Evolutionary conservation across 1,284 basidiomycete species (phyloP), one percentile per base, ranked within the genome.

Genomic region (Mycena citricolor): DNA sequence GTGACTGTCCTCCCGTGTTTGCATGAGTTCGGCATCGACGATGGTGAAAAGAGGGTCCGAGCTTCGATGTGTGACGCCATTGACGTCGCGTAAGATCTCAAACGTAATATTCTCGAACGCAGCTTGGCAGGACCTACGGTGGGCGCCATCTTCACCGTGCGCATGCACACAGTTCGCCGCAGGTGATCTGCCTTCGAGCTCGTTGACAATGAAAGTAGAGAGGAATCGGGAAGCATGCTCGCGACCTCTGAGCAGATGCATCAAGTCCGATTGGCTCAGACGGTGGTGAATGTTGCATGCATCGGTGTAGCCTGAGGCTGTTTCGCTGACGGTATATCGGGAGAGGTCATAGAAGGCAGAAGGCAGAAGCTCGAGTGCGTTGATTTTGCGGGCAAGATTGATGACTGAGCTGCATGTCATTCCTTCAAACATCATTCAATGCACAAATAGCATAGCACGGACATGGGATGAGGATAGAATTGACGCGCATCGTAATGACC

Each of bases 281-380:
- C 60, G 51, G 65, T 85, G 66, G 4, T 57, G 57, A 30, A 54
- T 51, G 23, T 55, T 62, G 39, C 54, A 39, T 32, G 56, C 52
- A 51, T 52, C 64, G 31, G 57, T 64, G 48, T 64, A 67, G 12
- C 71, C 71, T 12, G 63, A 56, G 12, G 66, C 64, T 26, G 66
- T 69, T 41, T 66, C 61, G 52, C 65, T 68, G 14, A 63, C 60
- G 24, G 74, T 62, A 59, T 74, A 81, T 34, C 86, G 76, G 25
- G 81, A 85, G 32, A 88, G 76, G 60, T 88, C 85, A 58, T 88
- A 88, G 59, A 84, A 85, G 0, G 85, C 83, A 28, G 83, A 72
- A 8, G 84, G 77, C 2, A 88, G 68, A 12, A 86, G 64, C 33
- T 79, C 73, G 4, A 69, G 65, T 3, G 80, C 74, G 42, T 74